These are phyloP conservation scores for Aureobasidium sp. DNA, from an alignment of 2,329 filamentous ascomycete genomes.

Conservation along the genomic window DNA sequence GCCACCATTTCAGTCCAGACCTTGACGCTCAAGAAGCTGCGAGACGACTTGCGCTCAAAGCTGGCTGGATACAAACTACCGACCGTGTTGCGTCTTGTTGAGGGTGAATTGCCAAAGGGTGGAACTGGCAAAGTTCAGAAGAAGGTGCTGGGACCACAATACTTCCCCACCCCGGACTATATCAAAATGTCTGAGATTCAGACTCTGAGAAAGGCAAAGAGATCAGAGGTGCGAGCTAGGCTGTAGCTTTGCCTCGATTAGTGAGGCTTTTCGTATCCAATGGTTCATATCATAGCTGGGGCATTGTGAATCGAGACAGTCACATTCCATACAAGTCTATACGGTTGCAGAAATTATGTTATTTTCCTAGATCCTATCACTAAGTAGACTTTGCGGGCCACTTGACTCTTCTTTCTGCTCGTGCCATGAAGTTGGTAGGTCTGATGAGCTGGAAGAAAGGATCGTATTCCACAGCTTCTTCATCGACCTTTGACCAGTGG, in stretches of 20 bases:
- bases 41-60: constrained; percentile 37
- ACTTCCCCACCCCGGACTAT: no score
- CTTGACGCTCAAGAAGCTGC: constrained; percentile 36
- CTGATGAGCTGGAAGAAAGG: constrained; percentile 53
- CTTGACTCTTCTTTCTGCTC: constrained; percentile 42
- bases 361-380: not conserved
- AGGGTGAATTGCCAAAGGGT: constrained; percentile 42
- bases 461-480: constrained; percentile 50
- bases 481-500: constrained; percentile 45
- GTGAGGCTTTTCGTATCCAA: not conserved
- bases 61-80: constrained; percentile 45
- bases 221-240: not conserved
- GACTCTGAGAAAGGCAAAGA: not conserved
- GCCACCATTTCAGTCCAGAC: not conserved
- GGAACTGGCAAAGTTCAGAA: constrained; percentile 46
- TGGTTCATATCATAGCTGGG: not conserved
- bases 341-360: not conserved
- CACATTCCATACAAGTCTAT: not conserved
- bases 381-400: constrained; percentile 35
- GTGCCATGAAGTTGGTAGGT: constrained; percentile 49
- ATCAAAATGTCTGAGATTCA: not conserved
- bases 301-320: not conserved
- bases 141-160: constrained; percentile 25
- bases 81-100: constrained; percentile 38
- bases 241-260: not conserved